Base-by-base conservation (phyloP, 192 early-diverging fungal species). In the Linnemannia schmuckeri region DNA sequence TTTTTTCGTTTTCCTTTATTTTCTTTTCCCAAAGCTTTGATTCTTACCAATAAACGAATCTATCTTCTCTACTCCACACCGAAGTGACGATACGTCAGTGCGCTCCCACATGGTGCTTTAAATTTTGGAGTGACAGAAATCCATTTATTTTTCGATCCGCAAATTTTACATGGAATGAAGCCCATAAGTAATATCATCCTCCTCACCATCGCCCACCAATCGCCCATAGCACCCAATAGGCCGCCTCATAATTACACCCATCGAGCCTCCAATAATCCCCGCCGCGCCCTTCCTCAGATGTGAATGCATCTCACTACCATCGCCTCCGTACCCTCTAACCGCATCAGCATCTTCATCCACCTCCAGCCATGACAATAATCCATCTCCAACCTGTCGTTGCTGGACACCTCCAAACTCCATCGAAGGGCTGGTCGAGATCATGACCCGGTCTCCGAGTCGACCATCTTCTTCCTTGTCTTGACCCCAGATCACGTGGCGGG, bases 401-500 rank as follows among this genome's bases (percentile, higher is more conserved):
- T 46, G 46, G 6, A 20, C 38, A 7, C 70, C 79, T n/a, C 38
- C 47, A 27, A 33, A 47, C 13, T 42, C 47, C 75, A 52, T 8
- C 4, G 44, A 55, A 13, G 76, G 57, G 5, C 44, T 44, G 22
- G 76, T 72, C 35, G 82, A 73, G 18, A 83, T 73, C 82, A 83
- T 83, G 55, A 83, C 55, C n/a, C 82, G 68, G 38, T 83, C 82
- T 8, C 82, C 82, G 7, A 83, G 57, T 70, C 76, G 47, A 17
- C 82, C 82, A 44, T 83, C 82, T 44, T 83, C 82, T 46, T 83
- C 82, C 17, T 68, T 73, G 17, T 61, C 71, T 37, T 76, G 47
- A 13, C 82, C 82, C 82, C 82, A 83, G 5, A 83, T 70, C 27
- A 83, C 82, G 66, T 83, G 82, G 2, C 82, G 75, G 1, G 82